These are phyloP conservation scores for Echeveria elegans DNA, from an alignment of 164 flowering plant genomes.

Conservation along the genomic window DNA sequence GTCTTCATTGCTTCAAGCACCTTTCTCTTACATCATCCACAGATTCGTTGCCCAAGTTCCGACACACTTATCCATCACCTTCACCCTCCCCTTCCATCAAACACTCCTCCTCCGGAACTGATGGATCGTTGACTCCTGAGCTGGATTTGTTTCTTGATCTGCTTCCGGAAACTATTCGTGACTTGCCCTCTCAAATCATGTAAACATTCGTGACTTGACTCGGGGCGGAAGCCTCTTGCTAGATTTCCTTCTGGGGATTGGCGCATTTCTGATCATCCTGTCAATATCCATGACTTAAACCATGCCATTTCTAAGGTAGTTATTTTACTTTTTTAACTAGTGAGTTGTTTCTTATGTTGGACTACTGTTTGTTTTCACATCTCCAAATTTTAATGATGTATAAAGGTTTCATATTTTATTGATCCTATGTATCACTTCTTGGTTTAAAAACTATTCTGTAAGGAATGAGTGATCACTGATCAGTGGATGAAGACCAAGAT, in stretches of 20 bases:
- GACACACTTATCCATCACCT: constrained; percentile 16
- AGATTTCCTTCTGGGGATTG: constrained; percentile 94
- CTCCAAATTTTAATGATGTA: not conserved
- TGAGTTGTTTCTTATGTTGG: not conserved
- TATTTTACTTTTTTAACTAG: not conserved
- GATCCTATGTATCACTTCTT: not conserved
- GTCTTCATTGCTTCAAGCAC: constrained; percentile 15
- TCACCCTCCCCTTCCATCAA: constrained; percentile 18
- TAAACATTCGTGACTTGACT: constrained; percentile 55
- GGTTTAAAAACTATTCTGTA: no score
- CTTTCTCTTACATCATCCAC: constrained; percentile 23
- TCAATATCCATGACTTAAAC: constrained; percentile 57
- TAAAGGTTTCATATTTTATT: not conserved
- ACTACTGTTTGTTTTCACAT: not conserved
- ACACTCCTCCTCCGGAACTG: not conserved
- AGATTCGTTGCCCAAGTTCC: constrained; percentile 36
- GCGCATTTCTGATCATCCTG: constrained; percentile 59
- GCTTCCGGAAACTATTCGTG: constrained; percentile 71
- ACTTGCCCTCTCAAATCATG: constrained; percentile 33
- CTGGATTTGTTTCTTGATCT: constrained; percentile 66
- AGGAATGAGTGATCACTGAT: no score
- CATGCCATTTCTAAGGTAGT: constrained; percentile 84
- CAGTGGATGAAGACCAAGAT: no score
- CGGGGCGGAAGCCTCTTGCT: constrained; percentile 86
- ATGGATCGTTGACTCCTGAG: constrained; percentile 29